phyloP scores from a whole-genome alignment of 306 rosid species.

The Rosa rugosa region DNA sequence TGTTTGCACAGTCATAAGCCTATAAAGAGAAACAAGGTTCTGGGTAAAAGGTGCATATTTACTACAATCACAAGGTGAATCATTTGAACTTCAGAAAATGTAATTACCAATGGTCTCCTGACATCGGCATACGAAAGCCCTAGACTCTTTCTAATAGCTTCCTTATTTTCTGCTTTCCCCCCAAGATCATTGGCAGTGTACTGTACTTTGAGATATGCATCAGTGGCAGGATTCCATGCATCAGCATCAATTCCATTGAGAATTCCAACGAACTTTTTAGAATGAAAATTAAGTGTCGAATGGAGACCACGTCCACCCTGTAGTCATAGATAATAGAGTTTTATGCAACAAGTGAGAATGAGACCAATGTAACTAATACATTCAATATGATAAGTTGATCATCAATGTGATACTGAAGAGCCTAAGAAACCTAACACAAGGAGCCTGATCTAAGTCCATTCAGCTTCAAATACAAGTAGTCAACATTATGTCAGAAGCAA shows the following conservation, averaged over 20 bases:
- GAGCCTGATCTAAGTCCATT: not conserved
- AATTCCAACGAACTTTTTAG: constrained; percentile 85
- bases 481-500: not conserved
- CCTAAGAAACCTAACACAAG: not conserved
- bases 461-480: not conserved
- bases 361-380: not conserved
- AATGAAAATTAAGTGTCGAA: constrained; percentile 72
- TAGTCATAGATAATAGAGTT: constrained; percentile 23
- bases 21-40: no score
- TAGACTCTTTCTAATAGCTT: constrained; percentile 67
- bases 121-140: constrained; percentile 67
- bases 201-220: constrained; percentile 69
- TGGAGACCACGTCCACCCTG: constrained; percentile 94
- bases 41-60: no score
- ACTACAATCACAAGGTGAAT: constrained; percentile 1
- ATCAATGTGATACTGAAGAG: not conserved
- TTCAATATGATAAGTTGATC: not conserved
- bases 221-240: constrained; percentile 88
- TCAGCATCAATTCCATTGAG: constrained; percentile 94
- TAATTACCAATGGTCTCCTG: constrained; percentile 81
- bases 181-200: constrained; percentile 75
- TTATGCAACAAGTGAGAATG: not conserved
- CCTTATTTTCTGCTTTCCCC: constrained; percentile 86
- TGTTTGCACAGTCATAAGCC: no score
- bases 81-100: constrained; percentile 25